Evolutionary conservation across 192 early-diverging fungal genomes (phyloP).

Genomic region (Phlyctochytrium planicorne): DNA sequence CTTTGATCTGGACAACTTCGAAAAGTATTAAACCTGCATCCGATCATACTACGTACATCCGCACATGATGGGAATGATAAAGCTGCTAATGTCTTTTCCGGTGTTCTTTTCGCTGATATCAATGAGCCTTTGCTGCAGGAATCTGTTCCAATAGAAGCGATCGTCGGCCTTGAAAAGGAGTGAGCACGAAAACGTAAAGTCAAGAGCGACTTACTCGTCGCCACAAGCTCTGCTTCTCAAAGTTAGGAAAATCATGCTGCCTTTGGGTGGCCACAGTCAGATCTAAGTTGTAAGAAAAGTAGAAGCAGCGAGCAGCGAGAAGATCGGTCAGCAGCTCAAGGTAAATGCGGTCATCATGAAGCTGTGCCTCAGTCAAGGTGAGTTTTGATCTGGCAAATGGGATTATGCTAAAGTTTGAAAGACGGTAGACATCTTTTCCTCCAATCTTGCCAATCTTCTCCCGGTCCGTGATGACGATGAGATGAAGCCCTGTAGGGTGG

Average conservation of each 20-base stretch:
- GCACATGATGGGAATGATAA: slow-evolving; percentile 87
- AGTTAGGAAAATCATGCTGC: slow-evolving; percentile 39
- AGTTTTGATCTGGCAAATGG: slow-evolving; percentile 21
- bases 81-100: slow-evolving; percentile 57
- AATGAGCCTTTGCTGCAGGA: slow-evolving; percentile 69
- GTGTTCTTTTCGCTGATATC: slow-evolving; percentile 43
- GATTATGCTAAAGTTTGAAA: slow-evolving; percentile 48
- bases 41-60: slow-evolving; percentile 72
- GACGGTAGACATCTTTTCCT: slow-evolving; percentile 63
- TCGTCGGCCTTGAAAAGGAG: slow-evolving; percentile 72
- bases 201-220: too few relatives aligned
- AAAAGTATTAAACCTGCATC: background rate
- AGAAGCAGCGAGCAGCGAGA: slow-evolving; percentile 57
- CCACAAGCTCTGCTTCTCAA: background rate
- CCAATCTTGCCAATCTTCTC: slow-evolving; percentile 58
- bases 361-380: slow-evolving; percentile 23
- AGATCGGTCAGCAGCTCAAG: slow-evolving; percentile 57
- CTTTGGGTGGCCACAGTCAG: slow-evolving; percentile 83
- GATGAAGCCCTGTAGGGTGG: slow-evolving; percentile 62
- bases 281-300: slow-evolving; percentile 87
- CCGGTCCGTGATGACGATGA: slow-evolving; percentile 72
- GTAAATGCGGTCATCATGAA: slow-evolving; percentile 65
- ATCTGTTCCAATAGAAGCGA: slow-evolving; percentile 92
- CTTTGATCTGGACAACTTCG: slow-evolving; percentile 62
- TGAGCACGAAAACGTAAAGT: background rate